Evolutionary conservation across 2,329 filamentous ascomycete genomes (phyloP).

Genomic region (Coniella lustricola): DNA sequence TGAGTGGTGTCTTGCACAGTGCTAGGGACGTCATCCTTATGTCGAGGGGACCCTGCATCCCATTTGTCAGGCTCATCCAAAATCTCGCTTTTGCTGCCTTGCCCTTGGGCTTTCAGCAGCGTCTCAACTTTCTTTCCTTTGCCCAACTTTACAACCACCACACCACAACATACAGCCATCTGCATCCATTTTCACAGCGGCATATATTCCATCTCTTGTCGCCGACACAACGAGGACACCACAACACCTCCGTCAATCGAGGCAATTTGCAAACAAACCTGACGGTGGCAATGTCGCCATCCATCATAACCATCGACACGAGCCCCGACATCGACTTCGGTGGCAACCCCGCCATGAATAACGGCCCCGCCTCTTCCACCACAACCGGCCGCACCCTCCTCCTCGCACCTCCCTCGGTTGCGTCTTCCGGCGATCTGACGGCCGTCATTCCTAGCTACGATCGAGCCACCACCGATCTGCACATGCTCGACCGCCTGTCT

Average conservation of each 20-base stretch:
- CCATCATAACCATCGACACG: conserved; percentile 47
- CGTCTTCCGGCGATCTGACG: conserved; percentile 74
- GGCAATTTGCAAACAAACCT: background rate
- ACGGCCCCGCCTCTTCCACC: conserved; percentile 18
- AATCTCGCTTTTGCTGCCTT: background rate
- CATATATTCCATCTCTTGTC: too few relatives aligned
- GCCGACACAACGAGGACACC: too few relatives aligned
- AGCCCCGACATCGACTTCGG: conserved; percentile 44
- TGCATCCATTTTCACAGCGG: too few relatives aligned
- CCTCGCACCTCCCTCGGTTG: conserved; percentile 83
- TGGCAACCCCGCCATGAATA: conserved; percentile 22
- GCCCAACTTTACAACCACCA: background rate
- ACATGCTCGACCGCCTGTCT: conserved; percentile 93
- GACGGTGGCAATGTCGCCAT: conserved; percentile 39
- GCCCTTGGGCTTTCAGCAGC: background rate
- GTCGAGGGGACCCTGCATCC: background rate
- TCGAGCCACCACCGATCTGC: conserved; percentile 73
- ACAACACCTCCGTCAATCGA: too few relatives aligned
- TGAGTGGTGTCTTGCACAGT: background rate
- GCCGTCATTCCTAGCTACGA: conserved; percentile 66
- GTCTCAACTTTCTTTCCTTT: conserved; percentile 3
- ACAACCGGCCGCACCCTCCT: conserved; percentile 59
- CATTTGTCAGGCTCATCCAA: background rate
- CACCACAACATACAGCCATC: conserved; percentile 3
- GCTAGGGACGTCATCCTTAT: background rate